Evolutionary conservation across 345 rosid genomes (phyloP).

Genomic region (Atalantia buxifolia): DNA sequence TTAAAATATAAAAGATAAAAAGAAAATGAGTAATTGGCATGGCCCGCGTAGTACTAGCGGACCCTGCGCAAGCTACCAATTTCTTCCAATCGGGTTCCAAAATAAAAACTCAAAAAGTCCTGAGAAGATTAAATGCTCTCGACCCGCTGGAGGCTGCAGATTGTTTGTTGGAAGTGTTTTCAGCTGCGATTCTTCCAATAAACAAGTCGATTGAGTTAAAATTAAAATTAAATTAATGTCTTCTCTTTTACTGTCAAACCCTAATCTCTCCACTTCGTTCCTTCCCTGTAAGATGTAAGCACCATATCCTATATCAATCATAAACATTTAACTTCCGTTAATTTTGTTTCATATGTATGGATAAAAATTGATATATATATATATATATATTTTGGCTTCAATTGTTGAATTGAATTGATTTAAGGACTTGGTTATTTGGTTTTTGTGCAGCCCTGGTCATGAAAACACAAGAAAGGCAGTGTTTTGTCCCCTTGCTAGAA

Average conservation of each 20-base stretch:
- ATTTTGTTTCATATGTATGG: background rate
- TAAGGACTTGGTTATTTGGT: background rate
- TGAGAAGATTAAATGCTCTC: background rate
- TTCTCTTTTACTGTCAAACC: slow-evolving; percentile 50
- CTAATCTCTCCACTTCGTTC: slow-evolving; percentile 46
- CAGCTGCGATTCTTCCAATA: background rate
- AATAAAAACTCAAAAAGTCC: background rate
- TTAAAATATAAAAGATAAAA: too few relatives aligned
- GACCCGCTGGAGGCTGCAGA: background rate
- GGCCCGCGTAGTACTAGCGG: background rate
- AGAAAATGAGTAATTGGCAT: background rate
- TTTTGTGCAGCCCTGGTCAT: slow-evolving; percentile 23
- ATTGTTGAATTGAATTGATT: background rate
- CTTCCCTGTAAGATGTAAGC: slow-evolving; percentile 49
- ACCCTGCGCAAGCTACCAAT: background rate
- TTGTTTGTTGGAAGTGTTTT: background rate
- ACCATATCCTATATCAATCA: background rate
- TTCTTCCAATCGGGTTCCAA: background rate
- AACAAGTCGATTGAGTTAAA: background rate
- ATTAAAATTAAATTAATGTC: slow-evolving; percentile 32
- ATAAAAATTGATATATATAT: too few relatives aligned
- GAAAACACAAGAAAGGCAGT: slow-evolving; percentile 19
- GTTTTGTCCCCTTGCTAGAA: slow-evolving; percentile 27
- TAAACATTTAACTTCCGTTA: background rate
- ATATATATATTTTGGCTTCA: too few relatives aligned